A percentile compares a stretch with the other conserved stretches of the same genome.
Evolutionary conservation across 192 early-diverging fungal species (phyloP).

Genomic region (Backusella liffmaniae): DNA sequence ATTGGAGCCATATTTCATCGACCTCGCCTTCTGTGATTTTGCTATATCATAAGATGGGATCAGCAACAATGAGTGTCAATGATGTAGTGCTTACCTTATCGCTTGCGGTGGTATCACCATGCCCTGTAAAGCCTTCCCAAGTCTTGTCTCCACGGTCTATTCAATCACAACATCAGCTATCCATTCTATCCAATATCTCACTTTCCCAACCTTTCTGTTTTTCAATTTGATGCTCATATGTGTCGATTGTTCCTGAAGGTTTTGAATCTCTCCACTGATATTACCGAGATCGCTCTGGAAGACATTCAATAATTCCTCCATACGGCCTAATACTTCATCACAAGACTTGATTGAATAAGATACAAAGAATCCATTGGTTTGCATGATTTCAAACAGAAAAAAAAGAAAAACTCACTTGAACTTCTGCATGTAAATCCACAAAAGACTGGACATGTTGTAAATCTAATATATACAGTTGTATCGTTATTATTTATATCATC

Average conservation of each 20-base stretch:
- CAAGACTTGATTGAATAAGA: slow-evolving; percentile 45
- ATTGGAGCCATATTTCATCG: slow-evolving; percentile 85
- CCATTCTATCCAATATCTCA: no score
- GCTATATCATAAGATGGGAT: slow-evolving; percentile 35
- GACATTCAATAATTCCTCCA: slow-evolving; percentile 81
- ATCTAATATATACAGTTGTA: slow-evolving; percentile 37
- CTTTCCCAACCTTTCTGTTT: slow-evolving; percentile 68
- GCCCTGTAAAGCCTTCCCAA: slow-evolving; percentile 79
- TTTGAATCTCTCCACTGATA: slow-evolving; percentile 86
- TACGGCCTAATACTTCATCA: slow-evolving; percentile 75
- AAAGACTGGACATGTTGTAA: slow-evolving; percentile 55
- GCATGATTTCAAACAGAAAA: not conserved
- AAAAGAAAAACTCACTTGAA: slow-evolving; percentile 53
- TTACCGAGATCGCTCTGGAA: slow-evolving; percentile 88
- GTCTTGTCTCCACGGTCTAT: slow-evolving; percentile 65
- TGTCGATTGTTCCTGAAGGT: slow-evolving; percentile 78
- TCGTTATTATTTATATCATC: not conserved
- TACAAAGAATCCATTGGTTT: not conserved
- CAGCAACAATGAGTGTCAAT: not conserved
- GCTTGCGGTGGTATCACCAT: slow-evolving; percentile 76
- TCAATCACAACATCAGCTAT: not conserved
- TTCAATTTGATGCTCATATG: slow-evolving; percentile 79
- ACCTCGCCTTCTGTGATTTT: slow-evolving; percentile 92
- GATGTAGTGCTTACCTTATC: slow-evolving; percentile 40
- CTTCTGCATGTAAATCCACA: slow-evolving; percentile 63